phyloP scores from a whole-genome alignment of 352 stramenopile genomes.

The Phytopythium oedochilum region DNA sequence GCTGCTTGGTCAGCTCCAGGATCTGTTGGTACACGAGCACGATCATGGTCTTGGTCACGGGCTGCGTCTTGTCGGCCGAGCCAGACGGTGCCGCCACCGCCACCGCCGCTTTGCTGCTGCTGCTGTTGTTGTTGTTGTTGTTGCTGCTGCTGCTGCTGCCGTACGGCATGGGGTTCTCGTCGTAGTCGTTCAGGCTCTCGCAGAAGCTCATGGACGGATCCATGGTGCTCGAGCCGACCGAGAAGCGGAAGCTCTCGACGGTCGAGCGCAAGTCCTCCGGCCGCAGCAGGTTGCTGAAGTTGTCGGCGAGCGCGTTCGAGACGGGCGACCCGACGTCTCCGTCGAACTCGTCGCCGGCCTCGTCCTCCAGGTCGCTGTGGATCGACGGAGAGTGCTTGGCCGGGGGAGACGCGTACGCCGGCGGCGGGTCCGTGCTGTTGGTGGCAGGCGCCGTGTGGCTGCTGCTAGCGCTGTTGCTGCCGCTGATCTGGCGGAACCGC shows the following conservation, averaged over 20 bases:
- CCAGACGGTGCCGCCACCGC: constrained; percentile 2
- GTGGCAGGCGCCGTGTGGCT: constrained; percentile 13
- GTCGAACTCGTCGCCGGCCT: constrained; percentile 25
- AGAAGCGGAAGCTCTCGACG: constrained; percentile 36
- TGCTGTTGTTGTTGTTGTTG: no score
- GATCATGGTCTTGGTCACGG: constrained; percentile 32
- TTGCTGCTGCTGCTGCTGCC: background rate
- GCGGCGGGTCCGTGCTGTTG: background rate
- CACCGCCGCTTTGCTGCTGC: background rate
- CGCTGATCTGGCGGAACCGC: background rate
- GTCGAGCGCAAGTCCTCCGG: constrained; percentile 29
- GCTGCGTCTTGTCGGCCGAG: constrained; percentile 9
- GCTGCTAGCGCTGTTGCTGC: constrained; percentile 7
- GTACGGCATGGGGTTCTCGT: constrained; percentile 9
- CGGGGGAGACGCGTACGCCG: constrained; percentile 3
- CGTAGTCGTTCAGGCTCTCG: constrained; percentile 18
- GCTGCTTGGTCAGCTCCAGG: constrained; percentile 51
- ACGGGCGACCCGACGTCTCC: constrained; percentile 15
- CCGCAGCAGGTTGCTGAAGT: constrained; percentile 33
- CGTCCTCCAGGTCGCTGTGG: constrained; percentile 31
- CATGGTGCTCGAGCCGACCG: constrained; percentile 22
- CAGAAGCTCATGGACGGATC: constrained; percentile 21
- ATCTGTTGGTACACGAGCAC: constrained; percentile 64
- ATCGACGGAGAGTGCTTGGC: constrained; percentile 12
- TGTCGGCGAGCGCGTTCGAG: constrained; percentile 27